These are phyloP conservation scores for Podospora bellae-mahoneyi DNA, from an alignment of 495 filamentous ascomycete genomes.

Conservation along the genomic window DNA sequence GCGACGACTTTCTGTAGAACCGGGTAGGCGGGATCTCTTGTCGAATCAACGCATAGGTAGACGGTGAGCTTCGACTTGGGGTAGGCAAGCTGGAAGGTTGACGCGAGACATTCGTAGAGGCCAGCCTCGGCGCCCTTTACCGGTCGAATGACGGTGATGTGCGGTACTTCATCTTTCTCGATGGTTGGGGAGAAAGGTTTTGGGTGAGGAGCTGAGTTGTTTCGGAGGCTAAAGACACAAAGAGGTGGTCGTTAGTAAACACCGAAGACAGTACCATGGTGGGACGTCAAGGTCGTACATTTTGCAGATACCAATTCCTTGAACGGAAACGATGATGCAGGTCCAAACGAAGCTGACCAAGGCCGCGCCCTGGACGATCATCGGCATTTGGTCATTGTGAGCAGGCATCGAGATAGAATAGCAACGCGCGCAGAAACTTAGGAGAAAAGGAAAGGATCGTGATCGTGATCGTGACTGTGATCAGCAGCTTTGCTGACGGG, in stretches of 20 bases:
- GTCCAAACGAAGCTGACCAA: conserved; percentile 50
- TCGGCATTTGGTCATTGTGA: conserved; percentile 38
- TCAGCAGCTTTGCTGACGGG: neutral
- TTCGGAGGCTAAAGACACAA: conserved; percentile 43
- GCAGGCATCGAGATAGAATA: conserved; percentile 8
- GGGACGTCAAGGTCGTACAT: conserved; percentile 37
- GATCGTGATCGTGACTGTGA: neutral
- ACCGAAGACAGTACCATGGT: neutral
- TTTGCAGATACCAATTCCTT: conserved; percentile 48
- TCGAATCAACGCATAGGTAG: conserved; percentile 74
- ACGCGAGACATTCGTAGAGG: conserved; percentile 89
- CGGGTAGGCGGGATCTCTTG: conserved; percentile 74
- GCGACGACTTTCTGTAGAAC: conserved; percentile 64
- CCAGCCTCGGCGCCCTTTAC: conserved; percentile 88
- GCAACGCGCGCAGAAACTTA: conserved; percentile 8
- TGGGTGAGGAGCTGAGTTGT: conserved; percentile 45
- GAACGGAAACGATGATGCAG: conserved; percentile 45
- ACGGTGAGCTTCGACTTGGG: conserved; percentile 73
- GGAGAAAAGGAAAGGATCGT: neutral
- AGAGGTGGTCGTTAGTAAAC: conserved; percentile 9
- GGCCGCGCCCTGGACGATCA: conserved; percentile 41
- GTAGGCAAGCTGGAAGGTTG: conserved; percentile 82
- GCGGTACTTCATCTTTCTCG: conserved; percentile 55
- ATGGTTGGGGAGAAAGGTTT: conserved; percentile 45
- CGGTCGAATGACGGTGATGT: conserved; percentile 88